phyloP scores from a whole-genome alignment of 2,329 filamentous ascomycete species.

The Paracamarosporium sp. region DNA sequence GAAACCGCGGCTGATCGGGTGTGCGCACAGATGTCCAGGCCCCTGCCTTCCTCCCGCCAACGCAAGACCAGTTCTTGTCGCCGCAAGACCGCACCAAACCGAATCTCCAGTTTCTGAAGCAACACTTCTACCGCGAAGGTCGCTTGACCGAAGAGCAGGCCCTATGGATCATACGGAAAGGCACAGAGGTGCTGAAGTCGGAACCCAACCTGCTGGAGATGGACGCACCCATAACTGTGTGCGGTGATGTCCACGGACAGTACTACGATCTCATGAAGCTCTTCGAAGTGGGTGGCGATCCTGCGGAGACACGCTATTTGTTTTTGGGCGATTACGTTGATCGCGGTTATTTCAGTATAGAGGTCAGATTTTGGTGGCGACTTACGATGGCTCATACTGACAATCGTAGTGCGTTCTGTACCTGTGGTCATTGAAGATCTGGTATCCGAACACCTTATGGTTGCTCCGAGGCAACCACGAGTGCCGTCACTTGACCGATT shows the following conservation, averaged over 20 bases:
- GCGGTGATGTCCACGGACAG: slow-evolving; percentile 97
- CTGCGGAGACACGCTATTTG: slow-evolving; percentile 92
- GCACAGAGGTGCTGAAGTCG: slow-evolving; percentile 83
- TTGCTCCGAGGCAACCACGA: slow-evolving; percentile 97
- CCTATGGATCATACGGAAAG: slow-evolving; percentile 89
- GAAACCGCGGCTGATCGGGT: slow-evolving; percentile 32
- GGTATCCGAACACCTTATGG: slow-evolving; percentile 98
- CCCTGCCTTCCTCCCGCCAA: slow-evolving; percentile 89
- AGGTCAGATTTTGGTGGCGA: slow-evolving; percentile 58
- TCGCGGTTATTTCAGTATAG: slow-evolving; percentile 97
- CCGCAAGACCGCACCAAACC: slow-evolving; percentile 86
- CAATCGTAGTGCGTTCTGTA: slow-evolving; percentile 81
- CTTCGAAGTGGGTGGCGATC: slow-evolving; percentile 97
- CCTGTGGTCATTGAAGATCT: slow-evolving; percentile 97
- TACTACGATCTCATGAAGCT: slow-evolving; percentile 99
- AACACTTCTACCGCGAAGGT: slow-evolving; percentile 97
- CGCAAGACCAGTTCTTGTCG: slow-evolving; percentile 93
- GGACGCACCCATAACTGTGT: slow-evolving; percentile 98
- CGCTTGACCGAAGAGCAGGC: slow-evolving; percentile 97
- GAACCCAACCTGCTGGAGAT: slow-evolving; percentile 98
- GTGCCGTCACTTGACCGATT: slow-evolving; percentile 97
- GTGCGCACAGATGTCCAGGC: slow-evolving; percentile 84
- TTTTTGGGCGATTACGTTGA: slow-evolving; percentile 99
- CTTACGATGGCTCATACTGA: slow-evolving; percentile 35
- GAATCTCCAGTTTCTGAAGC: slow-evolving; percentile 92